Evolutionary conservation across 257 asterid species (phyloP), one percentile per base, ranked within the genome.

Genomic region (Nicotiana otophora): DNA sequence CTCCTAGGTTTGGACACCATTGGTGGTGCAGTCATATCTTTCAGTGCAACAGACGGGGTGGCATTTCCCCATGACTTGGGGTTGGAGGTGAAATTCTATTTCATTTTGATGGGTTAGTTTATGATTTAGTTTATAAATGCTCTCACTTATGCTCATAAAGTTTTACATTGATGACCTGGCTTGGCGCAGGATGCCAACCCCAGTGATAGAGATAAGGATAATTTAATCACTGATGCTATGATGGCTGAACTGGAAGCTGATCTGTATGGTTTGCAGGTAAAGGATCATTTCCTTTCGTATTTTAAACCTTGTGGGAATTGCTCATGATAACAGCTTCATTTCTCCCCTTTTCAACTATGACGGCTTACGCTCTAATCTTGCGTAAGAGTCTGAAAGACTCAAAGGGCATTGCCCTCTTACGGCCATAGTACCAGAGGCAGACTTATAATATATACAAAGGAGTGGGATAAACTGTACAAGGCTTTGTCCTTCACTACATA

Each of bases 231-330:
- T 84, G 97, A 93, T 91, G 95, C 97, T 83, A 70, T 87, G 92
- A 89, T 93, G 76, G 97, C 94, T 87, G 97, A 93, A 88, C 86
- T 92, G 89, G 97, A 93, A 84, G 97, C 97, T 5, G 94, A 88
- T 84, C 72, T 91, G 62, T 92, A 91, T 85, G 97, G 97, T 80
- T 88, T 93, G 82, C 97, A 93, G 97, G 97, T 91, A 90, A 70
- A 75, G 15, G 39, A 26, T 75, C 42, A 75, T 15, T 75, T 26
- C 42, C 63, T 75, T 51, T 75, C 53, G 23, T 23, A 72, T 23
- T 23, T 31, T 72, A 75, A 75, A 74, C 39, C 62, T 75, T 51
- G 62, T 75, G 51, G 62, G 42, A 74, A 74, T 30, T 74, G 42
- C 63, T 75, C 80, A 48, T 26, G 46, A 75, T 51, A 51, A 75